These are phyloP conservation scores for Gossypium raimondii DNA, from an alignment of 345 rosid genomes.

Conservation along the genomic window DNA sequence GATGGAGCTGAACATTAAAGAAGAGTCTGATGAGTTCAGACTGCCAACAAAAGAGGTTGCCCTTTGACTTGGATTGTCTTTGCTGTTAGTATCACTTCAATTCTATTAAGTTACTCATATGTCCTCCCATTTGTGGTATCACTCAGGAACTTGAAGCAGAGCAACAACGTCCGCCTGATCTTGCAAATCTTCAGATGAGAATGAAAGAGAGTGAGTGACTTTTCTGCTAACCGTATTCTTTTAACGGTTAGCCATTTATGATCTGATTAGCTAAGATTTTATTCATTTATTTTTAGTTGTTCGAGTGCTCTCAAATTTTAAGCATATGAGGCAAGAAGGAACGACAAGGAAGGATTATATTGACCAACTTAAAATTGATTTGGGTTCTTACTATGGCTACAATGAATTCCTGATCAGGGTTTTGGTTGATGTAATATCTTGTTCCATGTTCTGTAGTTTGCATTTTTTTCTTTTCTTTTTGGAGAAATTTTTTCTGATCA, in stretches of 20 bases:
- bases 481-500: neutral
- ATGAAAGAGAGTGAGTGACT: conserved; percentile 68
- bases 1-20: conserved; percentile 42
- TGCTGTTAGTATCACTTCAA: neutral
- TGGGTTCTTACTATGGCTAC: conserved; percentile 80
- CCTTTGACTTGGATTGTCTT: neutral
- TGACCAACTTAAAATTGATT: conserved; percentile 67
- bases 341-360: conserved; percentile 59
- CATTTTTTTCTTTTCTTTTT: neutral
- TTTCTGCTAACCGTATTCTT: conserved; percentile 5
- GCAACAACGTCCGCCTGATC: conserved; percentile 66
- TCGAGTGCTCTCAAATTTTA: conserved; percentile 73
- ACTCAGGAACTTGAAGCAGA: conserved; percentile 81
- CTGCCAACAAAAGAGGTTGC: conserved; percentile 78
- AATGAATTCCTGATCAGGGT: conserved; percentile 75
- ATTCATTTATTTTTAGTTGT: conserved; percentile 44
- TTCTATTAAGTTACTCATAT: neutral
- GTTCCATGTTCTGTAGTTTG: neutral
- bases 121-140: conserved; percentile 7
- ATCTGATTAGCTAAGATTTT: neutral
- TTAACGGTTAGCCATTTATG: neutral
- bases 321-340: conserved; percentile 59
- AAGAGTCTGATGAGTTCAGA: conserved; percentile 69
- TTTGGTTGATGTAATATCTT: conserved; percentile 63
- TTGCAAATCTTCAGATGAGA: conserved; percentile 63